Percentiles rank a stretch among this genome's conserved stretches.
These are phyloP conservation scores for Skeletonema marinoi DNA, from an alignment of 108 stramenopile species.

Conservation along the genomic window DNA sequence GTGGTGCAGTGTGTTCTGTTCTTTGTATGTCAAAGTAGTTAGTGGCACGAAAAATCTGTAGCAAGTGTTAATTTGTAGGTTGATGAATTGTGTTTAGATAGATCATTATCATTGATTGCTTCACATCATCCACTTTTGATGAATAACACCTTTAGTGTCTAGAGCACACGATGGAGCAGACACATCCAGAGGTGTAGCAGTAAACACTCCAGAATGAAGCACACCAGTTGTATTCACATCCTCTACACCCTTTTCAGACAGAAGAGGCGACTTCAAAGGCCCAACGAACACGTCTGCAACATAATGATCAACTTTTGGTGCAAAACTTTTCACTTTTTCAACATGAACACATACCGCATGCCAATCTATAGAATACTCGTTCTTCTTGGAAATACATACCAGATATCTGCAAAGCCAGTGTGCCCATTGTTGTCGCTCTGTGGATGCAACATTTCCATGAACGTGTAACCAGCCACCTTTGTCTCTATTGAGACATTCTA, in stretches of 20 bases:
- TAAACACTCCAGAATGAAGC: slow-evolving; percentile 38
- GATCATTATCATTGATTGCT: not conserved
- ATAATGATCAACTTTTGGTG: slow-evolving; percentile 82
- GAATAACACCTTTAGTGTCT: slow-evolving; percentile 57
- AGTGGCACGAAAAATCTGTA: not conserved
- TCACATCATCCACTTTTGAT: slow-evolving; percentile 74
- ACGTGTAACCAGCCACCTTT: slow-evolving; percentile 90
- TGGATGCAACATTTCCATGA: slow-evolving; percentile 87
- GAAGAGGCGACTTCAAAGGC: slow-evolving; percentile 21
- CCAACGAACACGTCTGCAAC: slow-evolving; percentile 90
- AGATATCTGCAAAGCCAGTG: slow-evolving; percentile 67
- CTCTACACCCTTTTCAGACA: not conserved
- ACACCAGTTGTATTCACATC: slow-evolving; percentile 23
- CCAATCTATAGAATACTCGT: slow-evolving; percentile 49
- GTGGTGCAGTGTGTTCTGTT: not conserved
- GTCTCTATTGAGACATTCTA: slow-evolving; percentile 57
- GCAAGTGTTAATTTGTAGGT: too few species aligned
- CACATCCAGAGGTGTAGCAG: slow-evolving; percentile 10
- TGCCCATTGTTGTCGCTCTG: slow-evolving; percentile 66
- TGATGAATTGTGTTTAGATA: not conserved
- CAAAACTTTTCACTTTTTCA: slow-evolving; percentile 93
- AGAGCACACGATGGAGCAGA: slow-evolving; percentile 72
- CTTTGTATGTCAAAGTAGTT: not conserved
- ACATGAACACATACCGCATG: slow-evolving; percentile 69
- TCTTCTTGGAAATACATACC: slow-evolving; percentile 8